A percentile compares a stretch with the other conserved stretches of the same genome.
Conservation (phyloP, 306 rosid species). For the Macrotyloma uniflorum region DNA sequence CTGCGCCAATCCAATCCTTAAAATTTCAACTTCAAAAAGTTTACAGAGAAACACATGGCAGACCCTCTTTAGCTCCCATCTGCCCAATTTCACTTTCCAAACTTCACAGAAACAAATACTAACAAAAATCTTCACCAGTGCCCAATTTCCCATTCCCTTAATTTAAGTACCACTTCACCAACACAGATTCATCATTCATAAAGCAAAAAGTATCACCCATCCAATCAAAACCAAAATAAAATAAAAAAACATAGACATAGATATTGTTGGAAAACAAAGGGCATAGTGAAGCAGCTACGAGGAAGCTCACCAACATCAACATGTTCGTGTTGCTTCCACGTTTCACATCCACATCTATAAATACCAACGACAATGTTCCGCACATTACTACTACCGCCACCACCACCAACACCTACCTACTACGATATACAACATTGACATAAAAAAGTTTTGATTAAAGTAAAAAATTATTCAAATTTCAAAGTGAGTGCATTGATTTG, state of each 20-base stretch:
- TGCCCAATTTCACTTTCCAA: conserved; percentile 28
- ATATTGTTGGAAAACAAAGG: conserved; percentile 25
- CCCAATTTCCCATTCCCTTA: not conserved
- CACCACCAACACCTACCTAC: not conserved
- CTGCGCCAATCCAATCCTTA: conserved; percentile 36
- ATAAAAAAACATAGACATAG: not conserved
- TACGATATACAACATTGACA: not conserved
- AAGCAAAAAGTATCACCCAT: not conserved
- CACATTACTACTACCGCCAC: not conserved
- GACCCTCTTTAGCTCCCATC: not conserved
- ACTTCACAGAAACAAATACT: not conserved
- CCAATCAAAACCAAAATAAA: not conserved
- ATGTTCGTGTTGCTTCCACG: conserved; percentile 27
- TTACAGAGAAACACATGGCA: conserved; percentile 35
- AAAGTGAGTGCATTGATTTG: not conserved
- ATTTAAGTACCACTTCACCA: not conserved
- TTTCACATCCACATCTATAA: conserved; percentile 54
- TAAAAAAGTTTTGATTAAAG: not conserved
- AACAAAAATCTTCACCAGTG: not conserved
- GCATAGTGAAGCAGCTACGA: conserved; percentile 45
- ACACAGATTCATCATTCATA: not conserved
- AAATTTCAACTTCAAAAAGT: conserved; percentile 10
- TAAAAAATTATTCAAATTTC: not conserved
- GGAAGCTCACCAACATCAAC: conserved; percentile 49
- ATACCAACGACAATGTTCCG: conserved; percentile 45